phyloP scores from a whole-genome alignment of 257 asterid species.

The Perilla frutescens region DNA sequence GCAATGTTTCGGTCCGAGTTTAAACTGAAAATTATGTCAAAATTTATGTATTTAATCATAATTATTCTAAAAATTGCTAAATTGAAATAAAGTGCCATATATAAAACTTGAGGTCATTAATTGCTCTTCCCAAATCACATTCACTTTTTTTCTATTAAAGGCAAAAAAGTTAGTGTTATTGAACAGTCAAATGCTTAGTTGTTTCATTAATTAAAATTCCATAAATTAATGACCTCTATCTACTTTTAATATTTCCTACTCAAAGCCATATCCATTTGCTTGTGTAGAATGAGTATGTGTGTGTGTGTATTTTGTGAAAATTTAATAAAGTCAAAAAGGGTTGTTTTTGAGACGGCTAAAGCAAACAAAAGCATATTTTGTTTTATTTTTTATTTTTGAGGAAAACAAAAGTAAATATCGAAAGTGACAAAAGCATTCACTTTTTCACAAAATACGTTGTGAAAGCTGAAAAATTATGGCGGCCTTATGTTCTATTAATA shows the following conservation, averaged over 20 bases:
- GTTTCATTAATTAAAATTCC: slow-evolving; percentile 17
- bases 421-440: slow-evolving; percentile 62
- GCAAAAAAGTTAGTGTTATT: too few species aligned
- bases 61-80: too few species aligned
- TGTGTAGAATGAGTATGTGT: neutral
- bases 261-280: slow-evolving; percentile 17
- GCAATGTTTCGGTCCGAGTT: too few species aligned
- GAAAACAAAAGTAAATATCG: slow-evolving; percentile 64
- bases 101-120: too few species aligned
- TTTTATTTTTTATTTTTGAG: slow-evolving; percentile 33
- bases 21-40: too few species aligned
- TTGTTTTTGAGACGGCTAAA: slow-evolving; percentile 48
- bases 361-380: slow-evolving; percentile 7
- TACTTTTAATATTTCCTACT: neutral
- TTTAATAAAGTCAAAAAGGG: slow-evolving; percentile 61
- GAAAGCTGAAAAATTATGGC: slow-evolving; percentile 43
- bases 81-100: too few species aligned
- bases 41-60: too few species aligned
- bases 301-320: neutral
- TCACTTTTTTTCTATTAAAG: too few species aligned
- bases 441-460: slow-evolving; percentile 38
- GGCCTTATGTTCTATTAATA: slow-evolving; percentile 30
- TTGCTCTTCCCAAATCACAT: too few species aligned
- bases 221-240: slow-evolving; percentile 1
- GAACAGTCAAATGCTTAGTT: neutral